Evolutionary conservation across 1,284 basidiomycete species (phyloP).

Genomic region (Cerrena zonata): DNA sequence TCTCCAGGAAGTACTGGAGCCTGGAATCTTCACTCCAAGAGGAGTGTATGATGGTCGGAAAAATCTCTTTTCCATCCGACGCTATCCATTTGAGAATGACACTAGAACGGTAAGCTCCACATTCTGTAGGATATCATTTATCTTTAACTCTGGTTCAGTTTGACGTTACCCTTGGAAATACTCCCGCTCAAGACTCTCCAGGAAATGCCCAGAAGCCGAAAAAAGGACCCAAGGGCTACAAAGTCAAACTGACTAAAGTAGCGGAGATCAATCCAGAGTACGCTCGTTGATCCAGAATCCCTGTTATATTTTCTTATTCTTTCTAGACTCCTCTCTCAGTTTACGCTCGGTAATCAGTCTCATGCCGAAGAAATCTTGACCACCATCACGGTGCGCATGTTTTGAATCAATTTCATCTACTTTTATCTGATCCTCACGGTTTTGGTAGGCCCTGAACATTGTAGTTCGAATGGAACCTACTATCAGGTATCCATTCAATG

Average conservation of each 20-base stretch:
- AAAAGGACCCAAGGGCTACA: conserved; percentile 50
- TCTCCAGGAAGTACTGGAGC: conserved; percentile 51
- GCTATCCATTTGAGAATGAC: conserved; percentile 50
- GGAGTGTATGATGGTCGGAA: conserved; percentile 74
- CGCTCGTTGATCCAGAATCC: conserved; percentile 17
- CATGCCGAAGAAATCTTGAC: conserved; percentile 67
- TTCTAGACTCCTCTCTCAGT: conserved; percentile 56
- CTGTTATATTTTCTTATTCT: conserved; percentile 3
- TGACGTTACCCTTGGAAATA: conserved; percentile 46
- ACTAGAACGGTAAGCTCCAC: conserved; percentile 40
- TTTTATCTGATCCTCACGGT: neutral
- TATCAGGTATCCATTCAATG: conserved; percentile 66
- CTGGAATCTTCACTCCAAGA: conserved; percentile 56
- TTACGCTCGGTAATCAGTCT: conserved; percentile 58
- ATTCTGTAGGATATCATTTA: conserved; percentile 3
- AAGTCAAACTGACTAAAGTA: conserved; percentile 59
- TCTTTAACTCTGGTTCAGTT: conserved; percentile 38
- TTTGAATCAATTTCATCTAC: neutral
- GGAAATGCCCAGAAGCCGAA: conserved; percentile 3
- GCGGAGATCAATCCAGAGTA: conserved; percentile 74
- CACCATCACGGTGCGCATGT: conserved; percentile 55
- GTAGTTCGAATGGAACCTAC: conserved; percentile 70
- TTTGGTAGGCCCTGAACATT: conserved; percentile 61
- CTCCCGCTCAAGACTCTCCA: conserved; percentile 15
- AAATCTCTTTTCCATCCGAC: conserved; percentile 59